Percentiles rank a stretch among this genome's conserved stretches.
These are phyloP conservation scores for Myriosclerotinia scirpicola DNA, from an alignment of 2,329 filamentous ascomycete species.

Conservation along the genomic window DNA sequence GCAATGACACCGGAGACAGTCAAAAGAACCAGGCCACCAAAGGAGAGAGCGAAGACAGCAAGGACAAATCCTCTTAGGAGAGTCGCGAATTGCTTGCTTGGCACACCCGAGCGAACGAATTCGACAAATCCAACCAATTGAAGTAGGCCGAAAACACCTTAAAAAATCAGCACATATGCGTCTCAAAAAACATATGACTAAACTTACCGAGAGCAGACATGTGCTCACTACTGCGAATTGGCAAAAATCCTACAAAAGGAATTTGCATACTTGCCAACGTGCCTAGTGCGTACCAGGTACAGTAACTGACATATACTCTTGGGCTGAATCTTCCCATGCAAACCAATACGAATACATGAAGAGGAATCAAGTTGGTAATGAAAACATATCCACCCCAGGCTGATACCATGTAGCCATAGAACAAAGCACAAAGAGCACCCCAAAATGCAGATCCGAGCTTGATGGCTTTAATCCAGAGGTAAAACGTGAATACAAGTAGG, in stretches of 20 bases:
- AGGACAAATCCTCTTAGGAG: conserved; percentile 77
- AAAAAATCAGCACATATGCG: conserved; percentile 20
- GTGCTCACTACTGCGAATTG: conserved; percentile 95
- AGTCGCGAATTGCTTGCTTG: conserved; percentile 90
- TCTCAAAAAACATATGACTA: conserved; percentile 20
- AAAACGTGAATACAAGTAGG: conserved; percentile 97
- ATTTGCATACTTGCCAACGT: conserved; percentile 99
- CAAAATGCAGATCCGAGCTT: conserved; percentile 96
- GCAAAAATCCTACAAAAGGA: conserved; percentile 96
- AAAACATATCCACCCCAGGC: conserved; percentile 99
- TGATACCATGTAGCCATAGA: conserved; percentile 99
- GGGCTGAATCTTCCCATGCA: conserved; percentile 97
- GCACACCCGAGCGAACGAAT: conserved; percentile 83
- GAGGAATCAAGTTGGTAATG: conserved; percentile 94
- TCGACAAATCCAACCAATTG: conserved; percentile 92
- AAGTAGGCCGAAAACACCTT: conserved; percentile 91
- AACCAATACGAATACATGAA: conserved; percentile 91
- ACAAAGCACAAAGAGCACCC: conserved; percentile 90
- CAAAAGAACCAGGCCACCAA: conserved; percentile 77
- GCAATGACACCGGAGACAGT: conserved; percentile 90
- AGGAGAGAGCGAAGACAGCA: conserved; percentile 68
- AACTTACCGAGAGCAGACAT: conserved; percentile 88
- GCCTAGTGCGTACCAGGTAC: conserved; percentile 95
- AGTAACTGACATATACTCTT: conserved; percentile 92
- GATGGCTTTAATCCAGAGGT: conserved; percentile 97